Evolutionary conservation across 345 rosid genomes (phyloP).

Genomic region (Euphorbia peplus): DNA sequence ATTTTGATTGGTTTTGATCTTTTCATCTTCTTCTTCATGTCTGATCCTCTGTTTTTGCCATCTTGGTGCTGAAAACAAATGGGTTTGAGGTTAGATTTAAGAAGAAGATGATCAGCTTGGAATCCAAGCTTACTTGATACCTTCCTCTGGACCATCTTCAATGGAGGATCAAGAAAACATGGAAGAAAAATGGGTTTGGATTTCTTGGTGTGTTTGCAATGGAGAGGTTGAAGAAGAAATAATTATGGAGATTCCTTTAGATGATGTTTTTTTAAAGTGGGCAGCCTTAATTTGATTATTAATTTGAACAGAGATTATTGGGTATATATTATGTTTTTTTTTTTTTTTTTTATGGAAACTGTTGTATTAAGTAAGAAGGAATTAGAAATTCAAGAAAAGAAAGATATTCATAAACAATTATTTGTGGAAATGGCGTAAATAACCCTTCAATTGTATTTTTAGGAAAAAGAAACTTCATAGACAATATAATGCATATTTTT

Average conservation of each 20-base stretch:
- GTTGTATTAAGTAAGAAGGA: no score
- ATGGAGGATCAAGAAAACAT: conserved; percentile 28
- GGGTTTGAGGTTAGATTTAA: conserved; percentile 34
- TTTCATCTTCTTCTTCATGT: conserved; percentile 77
- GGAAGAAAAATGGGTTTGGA: conserved; percentile 6
- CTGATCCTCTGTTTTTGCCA: conserved; percentile 60
- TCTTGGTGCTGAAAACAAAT: conserved; percentile 45
- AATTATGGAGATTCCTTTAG: conserved; percentile 18
- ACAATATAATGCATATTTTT: no score
- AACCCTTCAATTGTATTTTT: no score
- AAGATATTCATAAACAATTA: no score
- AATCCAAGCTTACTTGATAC: conserved; percentile 46
- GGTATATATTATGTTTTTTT: no score
- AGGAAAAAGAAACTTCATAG: no score
- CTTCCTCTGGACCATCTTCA: conserved; percentile 84
- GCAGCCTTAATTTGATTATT: no score
- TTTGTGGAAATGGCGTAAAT: no score
- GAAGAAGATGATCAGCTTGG: conserved; percentile 39
- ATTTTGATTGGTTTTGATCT: conserved; percentile 56
- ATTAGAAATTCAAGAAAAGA: no score
- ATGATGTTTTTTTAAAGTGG: background rate
- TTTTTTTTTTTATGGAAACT: no score
- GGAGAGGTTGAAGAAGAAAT: conserved; percentile 19
- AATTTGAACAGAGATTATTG: no score
- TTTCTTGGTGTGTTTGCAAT: conserved; percentile 2